Base-by-base conservation (phyloP, 2,329 filamentous ascomycete species). In the Colletotrichum musicola region DNA sequence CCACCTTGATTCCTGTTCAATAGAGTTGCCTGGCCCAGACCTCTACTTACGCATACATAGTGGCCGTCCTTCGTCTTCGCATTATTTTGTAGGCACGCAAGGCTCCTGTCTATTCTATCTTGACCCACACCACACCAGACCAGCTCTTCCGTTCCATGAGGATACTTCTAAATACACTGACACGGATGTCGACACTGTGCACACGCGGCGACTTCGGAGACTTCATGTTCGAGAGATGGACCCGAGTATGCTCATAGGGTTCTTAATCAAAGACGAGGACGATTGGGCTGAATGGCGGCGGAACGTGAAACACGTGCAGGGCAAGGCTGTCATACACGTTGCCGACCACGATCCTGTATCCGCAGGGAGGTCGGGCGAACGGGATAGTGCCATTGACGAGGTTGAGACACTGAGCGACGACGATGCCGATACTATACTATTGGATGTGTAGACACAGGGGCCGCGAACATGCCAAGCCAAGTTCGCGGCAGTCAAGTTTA, bases 241-340 rank as follows among this genome's bases (percentile, higher is more conserved):
- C 75, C 96, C 96, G 0, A 98, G 94, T 76, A 99, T 99, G 96
- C 83, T 99, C 49, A 93, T 99, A 72, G 95, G 94, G 4, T 98
- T 98, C 75, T 82, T 99, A 42, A 94, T 99, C 70, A 88, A 86
- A 47, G 89, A 93, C 66, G 90, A 95, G 73, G 86, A 90, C 50
- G 96, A 99, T 73, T 98, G 95, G 92, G 82, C 86, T 46, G 87
- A 89, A 61, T 98, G 95, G 95, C 92, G 93, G 75, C 84, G 88
- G 67, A 87, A 89, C n/a, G 86, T 97, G 2, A 89, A 89, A 73
- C 88, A 92, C 73, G 89, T 92, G 9, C 89, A 93, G 73, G 93
- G 93, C 22, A 98, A 97, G 78, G 86, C 90, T 6, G 93, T 99
- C 60, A 92, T 98, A 56, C 93, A 95, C 73, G 89, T 98, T 30